These are phyloP conservation scores for Lobosporangium transversale DNA, from an alignment of 192 early-diverging fungal genomes.

Conservation along the genomic window DNA sequence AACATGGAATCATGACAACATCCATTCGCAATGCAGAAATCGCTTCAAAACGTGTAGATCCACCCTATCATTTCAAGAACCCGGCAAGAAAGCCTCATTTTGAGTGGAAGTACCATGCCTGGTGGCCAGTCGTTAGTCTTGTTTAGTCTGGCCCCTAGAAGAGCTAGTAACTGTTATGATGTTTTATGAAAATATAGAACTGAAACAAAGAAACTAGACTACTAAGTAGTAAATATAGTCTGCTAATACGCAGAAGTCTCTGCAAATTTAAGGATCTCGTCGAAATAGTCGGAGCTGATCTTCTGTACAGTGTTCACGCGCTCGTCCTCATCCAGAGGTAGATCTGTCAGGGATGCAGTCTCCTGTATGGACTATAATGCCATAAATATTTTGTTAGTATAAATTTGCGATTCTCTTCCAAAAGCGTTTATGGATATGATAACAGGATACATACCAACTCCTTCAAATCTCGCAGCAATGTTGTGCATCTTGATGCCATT, in stretches of 20 bases:
- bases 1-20: background rate
- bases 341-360: constrained; percentile 8
- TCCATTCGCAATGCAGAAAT: too few species aligned
- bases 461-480: constrained; percentile 28
- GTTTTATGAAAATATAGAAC: too few species aligned
- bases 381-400: too few species aligned
- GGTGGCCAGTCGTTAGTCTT: constrained; percentile 41
- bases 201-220: background rate
- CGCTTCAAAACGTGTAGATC: too few species aligned
- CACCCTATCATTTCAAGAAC: constrained; percentile 3
- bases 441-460: constrained; percentile 35
- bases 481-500: constrained; percentile 39
- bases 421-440: too few species aligned
- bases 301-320: constrained; percentile 36
- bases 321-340: constrained; percentile 34
- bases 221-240: too few species aligned
- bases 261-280: constrained; percentile 33
- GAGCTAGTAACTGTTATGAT: too few species aligned
- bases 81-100: constrained; percentile 10
- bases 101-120: constrained; percentile 46
- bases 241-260: constrained; percentile 29
- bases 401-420: too few species aligned
- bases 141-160: too few species aligned
- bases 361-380: constrained; percentile 35
- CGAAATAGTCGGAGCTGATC: constrained; percentile 47